phyloP scores from a whole-genome alignment of 2,329 filamentous ascomycete genomes.

The Aspergillus oerlinghausenensis region DNA sequence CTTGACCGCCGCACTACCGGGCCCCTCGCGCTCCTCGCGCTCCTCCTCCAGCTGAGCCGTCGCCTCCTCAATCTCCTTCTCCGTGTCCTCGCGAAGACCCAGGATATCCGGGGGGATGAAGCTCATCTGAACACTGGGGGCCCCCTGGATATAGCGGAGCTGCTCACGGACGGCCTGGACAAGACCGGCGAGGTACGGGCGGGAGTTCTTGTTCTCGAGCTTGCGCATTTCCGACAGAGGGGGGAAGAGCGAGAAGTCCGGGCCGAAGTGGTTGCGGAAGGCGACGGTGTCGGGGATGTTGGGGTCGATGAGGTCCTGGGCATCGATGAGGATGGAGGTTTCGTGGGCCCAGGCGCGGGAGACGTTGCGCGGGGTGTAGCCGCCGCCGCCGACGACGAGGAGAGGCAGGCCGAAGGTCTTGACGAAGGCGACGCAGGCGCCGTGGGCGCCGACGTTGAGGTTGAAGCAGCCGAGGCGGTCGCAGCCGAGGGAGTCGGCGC shows the following conservation, averaged over 20 bases:
- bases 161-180: conserved; percentile 78
- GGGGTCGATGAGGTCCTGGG: conserved; percentile 64
- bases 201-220: conserved; percentile 72
- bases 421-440: conserved; percentile 82
- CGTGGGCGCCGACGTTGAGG: conserved; percentile 90
- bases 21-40: conserved; percentile 35
- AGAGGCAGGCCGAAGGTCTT: conserved; percentile 77
- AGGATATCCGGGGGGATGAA: conserved; percentile 73
- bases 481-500: conserved; percentile 88
- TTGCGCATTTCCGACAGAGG: conserved; percentile 67
- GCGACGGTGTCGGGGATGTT: conserved; percentile 75
- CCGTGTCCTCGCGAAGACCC: conserved; percentile 47
- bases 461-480: conserved; percentile 95
- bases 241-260: conserved; percentile 83
- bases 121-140: conserved; percentile 82
- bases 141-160: conserved; percentile 74
- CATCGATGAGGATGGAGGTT: conserved; percentile 81
- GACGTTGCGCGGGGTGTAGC: conserved; percentile 94
- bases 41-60: conserved; percentile 35
- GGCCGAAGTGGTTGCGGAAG: conserved; percentile 82
- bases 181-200: conserved; percentile 70
- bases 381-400: conserved; percentile 87
- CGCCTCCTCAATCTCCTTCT: conserved; percentile 45
- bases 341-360: conserved; percentile 96
- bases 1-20: conserved; percentile 19